Conservation (phyloP, 2,329 filamentous ascomycete species). For the Talaromyces sp. region DNA sequence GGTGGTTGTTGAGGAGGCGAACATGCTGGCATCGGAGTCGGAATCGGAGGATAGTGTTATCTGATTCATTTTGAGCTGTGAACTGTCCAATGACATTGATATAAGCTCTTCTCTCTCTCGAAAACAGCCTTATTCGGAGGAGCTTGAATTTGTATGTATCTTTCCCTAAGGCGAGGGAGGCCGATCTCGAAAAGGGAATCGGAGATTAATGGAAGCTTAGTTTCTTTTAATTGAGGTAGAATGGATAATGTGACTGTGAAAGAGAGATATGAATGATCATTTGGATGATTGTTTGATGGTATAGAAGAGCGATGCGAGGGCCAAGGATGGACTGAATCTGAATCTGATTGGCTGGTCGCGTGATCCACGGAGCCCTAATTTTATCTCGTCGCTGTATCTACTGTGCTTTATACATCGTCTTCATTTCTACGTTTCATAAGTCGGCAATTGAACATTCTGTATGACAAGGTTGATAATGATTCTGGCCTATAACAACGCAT, state of each 20-base stretch:
- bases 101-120: neutral
- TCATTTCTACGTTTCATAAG: no score
- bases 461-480: no score
- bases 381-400: no score
- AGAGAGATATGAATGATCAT: neutral
- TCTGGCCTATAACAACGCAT: no score
- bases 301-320: no score
- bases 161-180: neutral
- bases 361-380: conserved; percentile 1
- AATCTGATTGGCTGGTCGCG: neutral
- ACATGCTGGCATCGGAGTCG: conserved; percentile 9
- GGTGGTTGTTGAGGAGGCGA: conserved; percentile 6
- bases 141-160: neutral
- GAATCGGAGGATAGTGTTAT: conserved; percentile 20
- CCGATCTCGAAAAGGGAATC: neutral
- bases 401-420: no score
- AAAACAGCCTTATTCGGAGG: neutral
- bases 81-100: conserved; percentile 10
- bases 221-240: no score
- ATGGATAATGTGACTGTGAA: neutral
- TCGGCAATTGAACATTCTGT: no score
- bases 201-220: no score
- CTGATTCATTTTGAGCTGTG: conserved; percentile 11
- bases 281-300: no score
- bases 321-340: neutral